Evolutionary conservation across 2,329 filamentous ascomycete genomes (phyloP).

Genomic region (Alternaria sp.): DNA sequence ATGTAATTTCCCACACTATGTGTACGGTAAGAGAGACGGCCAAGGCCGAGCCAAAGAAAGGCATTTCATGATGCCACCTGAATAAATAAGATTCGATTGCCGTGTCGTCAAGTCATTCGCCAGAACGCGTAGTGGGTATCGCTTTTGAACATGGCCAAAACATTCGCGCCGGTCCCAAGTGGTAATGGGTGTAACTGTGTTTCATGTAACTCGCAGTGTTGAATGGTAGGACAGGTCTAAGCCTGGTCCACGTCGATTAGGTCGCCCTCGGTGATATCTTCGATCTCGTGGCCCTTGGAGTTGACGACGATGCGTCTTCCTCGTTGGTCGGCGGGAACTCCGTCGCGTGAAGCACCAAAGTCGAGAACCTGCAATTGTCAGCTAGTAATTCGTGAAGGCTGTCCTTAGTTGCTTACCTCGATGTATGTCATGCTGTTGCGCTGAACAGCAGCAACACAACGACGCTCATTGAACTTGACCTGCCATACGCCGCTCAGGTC

Average conservation of each 20-base stretch:
- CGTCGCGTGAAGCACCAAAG: slow-evolving; percentile 92
- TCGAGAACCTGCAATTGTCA: slow-evolving; percentile 78
- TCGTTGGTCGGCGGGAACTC: slow-evolving; percentile 76
- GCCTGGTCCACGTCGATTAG: slow-evolving; percentile 36
- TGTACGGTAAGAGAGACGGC: slow-evolving; percentile 6
- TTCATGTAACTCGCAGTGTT: neutral
- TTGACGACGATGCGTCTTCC: slow-evolving; percentile 74
- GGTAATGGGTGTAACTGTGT: slow-evolving; percentile 3
- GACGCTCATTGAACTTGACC: slow-evolving; percentile 93
- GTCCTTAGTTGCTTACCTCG: slow-evolving; percentile 63
- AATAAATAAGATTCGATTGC: slow-evolving; percentile 11
- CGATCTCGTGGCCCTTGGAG: slow-evolving; percentile 43
- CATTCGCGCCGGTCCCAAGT: slow-evolving; percentile 24
- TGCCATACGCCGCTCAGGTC: slow-evolving; percentile 98
- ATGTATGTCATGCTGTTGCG: slow-evolving; percentile 92
- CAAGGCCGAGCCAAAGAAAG: slow-evolving; percentile 2
- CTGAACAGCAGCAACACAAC: slow-evolving; percentile 96
- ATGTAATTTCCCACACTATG: slow-evolving; percentile 18
- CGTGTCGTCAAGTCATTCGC: slow-evolving; percentile 22
- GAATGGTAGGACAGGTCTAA: slow-evolving; percentile 3
- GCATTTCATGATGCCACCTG: slow-evolving; percentile 3
- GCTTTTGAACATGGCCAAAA: slow-evolving; percentile 32
- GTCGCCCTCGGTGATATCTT: slow-evolving; percentile 44
- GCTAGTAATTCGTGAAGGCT: neutral
- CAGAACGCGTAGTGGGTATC: slow-evolving; percentile 39